Conservation (phyloP, 306 rosid genomes). For the Pachyrhizus erosus region DNA sequence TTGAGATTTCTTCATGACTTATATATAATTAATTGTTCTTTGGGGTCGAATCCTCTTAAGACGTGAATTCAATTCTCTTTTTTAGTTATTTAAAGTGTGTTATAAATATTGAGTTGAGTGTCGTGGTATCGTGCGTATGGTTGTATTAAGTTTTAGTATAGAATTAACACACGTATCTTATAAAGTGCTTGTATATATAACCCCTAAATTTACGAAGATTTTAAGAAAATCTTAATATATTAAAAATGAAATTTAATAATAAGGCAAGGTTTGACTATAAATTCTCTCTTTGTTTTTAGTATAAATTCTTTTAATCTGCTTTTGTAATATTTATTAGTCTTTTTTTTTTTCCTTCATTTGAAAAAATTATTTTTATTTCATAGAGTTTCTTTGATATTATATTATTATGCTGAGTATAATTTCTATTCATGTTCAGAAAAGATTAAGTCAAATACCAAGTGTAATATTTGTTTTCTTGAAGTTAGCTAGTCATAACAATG, state of each 20-base stretch:
- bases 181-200: neutral
- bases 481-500: neutral
- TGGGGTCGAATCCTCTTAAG: neutral
- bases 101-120: no score
- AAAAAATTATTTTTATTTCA: neutral
- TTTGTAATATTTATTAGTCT: neutral
- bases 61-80: neutral
- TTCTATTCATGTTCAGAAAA: neutral
- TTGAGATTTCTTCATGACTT: neutral
- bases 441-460: neutral
- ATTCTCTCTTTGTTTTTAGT: neutral
- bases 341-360: neutral
- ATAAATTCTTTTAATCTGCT: neutral
- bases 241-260: neutral
- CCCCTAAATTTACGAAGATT: neutral
- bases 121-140: neutral
- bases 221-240: neutral
- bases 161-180: neutral
- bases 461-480: neutral
- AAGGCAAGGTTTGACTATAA: neutral
- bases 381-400: neutral
- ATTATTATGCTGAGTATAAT: neutral
- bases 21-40: neutral
- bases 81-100: neutral
- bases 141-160: neutral